These are phyloP conservation scores for Bolboschoenoplectus hybrid DNA, from an alignment of 202 grass and related monocot species.

Conservation along the genomic window DNA sequence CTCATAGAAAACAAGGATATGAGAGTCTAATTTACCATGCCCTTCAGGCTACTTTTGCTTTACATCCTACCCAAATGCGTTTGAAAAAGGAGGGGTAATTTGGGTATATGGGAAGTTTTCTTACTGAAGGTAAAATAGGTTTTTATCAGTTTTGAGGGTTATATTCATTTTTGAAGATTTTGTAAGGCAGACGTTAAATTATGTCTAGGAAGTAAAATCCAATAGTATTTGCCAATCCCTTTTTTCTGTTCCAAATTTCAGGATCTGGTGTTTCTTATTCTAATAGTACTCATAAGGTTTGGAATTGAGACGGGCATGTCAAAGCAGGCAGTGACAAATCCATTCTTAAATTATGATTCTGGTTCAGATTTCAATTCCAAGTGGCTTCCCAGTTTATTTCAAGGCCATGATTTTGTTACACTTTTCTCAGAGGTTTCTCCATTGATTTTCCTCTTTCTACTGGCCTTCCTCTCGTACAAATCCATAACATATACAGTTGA, in stretches of 20 bases:
- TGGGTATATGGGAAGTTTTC: not conserved
- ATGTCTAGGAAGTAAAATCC: not conserved
- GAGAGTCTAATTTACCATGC: not conserved
- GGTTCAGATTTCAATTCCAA: conserved; percentile 48
- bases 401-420: conserved; percentile 47
- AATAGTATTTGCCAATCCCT: not conserved
- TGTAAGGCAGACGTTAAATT: not conserved
- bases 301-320: conserved; percentile 82
- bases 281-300: conserved; percentile 63
- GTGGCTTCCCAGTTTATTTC: conserved; percentile 43
- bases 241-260: conserved; percentile 39
- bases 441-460: conserved; percentile 52
- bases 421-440: conserved; percentile 59
- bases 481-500: conserved; percentile 42
- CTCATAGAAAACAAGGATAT: not conserved
- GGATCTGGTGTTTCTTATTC: conserved; percentile 77
- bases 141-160: conserved; percentile 1
- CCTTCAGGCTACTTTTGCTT: not conserved
- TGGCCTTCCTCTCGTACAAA: conserved; percentile 56
- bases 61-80: not conserved
- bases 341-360: conserved; percentile 58
- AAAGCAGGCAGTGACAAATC: conserved; percentile 63
- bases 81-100: not conserved
- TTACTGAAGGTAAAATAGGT: not conserved
- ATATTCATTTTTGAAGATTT: conserved; percentile 19